phyloP scores from a whole-genome alignment of 768 basidiomycete species.

The Dentipellis fragilis region DNA sequence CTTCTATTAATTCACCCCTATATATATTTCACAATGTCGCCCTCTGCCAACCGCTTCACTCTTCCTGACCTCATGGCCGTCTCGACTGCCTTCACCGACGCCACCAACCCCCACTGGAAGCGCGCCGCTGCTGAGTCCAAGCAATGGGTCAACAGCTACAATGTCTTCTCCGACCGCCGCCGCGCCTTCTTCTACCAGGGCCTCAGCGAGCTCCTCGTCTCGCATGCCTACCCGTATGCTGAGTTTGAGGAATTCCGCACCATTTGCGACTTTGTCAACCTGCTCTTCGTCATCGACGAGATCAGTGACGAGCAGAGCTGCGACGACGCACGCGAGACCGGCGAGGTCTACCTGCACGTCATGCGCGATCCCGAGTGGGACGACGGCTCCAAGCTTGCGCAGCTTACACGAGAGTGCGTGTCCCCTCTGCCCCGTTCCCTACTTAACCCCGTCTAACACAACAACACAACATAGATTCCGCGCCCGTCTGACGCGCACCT shows the following conservation, averaged over 20 bases:
- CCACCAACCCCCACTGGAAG: constrained; percentile 47
- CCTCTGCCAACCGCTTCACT: constrained; percentile 22
- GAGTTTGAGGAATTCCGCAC: constrained; percentile 48
- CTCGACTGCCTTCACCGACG: constrained; percentile 28
- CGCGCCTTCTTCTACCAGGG: constrained; percentile 55
- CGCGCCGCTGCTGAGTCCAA: constrained; percentile 46
- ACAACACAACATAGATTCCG: constrained; percentile 34
- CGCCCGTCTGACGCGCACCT: constrained; percentile 29
- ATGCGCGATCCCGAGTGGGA: constrained; percentile 42
- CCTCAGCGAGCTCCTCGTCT: constrained; percentile 50
- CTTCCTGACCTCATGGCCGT: constrained; percentile 51
- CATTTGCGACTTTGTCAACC: constrained; percentile 54
- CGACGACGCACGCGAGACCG: constrained; percentile 42
- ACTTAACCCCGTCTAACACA: not conserved
- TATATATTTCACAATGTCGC: constrained; percentile 3
- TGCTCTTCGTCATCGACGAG: constrained; percentile 60
- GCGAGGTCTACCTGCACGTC: constrained; percentile 40
- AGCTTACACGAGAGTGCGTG: constrained; percentile 43
- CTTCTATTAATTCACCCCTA: not conserved
- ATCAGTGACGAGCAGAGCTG: constrained; percentile 58
- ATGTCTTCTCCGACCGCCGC: constrained; percentile 49
- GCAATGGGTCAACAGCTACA: constrained; percentile 52
- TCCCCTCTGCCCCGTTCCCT: not conserved
- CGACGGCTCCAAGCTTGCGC: constrained; percentile 45
- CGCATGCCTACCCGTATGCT: constrained; percentile 51